These are phyloP conservation scores for Lipomyces starkeyi DNA, from an alignment of 805 yeast genomes.

Conservation along the genomic window DNA sequence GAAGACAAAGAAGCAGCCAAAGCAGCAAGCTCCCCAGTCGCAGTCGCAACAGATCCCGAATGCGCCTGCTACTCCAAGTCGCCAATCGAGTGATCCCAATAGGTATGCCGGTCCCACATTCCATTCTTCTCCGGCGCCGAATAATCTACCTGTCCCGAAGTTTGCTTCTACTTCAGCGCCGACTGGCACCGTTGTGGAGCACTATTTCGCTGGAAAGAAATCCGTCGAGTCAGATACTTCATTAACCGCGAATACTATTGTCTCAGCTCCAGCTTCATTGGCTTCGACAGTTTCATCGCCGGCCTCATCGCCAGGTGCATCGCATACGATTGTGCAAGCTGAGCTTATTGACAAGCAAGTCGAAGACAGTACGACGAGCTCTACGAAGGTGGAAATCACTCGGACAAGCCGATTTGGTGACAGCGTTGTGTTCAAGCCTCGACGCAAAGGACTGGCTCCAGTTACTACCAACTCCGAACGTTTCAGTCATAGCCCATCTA, in stretches of 20 bases:
- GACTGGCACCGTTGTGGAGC: conserved; percentile 18
- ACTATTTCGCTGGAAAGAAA: conserved; percentile 7
- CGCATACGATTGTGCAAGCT: background rate
- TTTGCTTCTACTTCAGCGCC: conserved; percentile 35
- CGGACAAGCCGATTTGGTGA: conserved; percentile 28
- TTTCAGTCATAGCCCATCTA: background rate
- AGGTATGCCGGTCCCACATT: conserved; percentile 42
- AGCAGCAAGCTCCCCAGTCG: conserved; percentile 5
- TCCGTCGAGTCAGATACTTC: conserved; percentile 8
- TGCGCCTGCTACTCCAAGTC: conserved; percentile 21
- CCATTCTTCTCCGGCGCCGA: conserved; percentile 42
- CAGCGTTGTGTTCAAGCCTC: conserved; percentile 31
- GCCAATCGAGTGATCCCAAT: conserved; percentile 12
- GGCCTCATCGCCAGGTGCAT: background rate
- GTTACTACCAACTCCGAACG: background rate
- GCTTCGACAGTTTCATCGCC: conserved; percentile 13
- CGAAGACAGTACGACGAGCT: background rate
- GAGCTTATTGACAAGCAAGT: background rate
- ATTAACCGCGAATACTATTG: background rate
- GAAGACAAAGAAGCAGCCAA: conserved; percentile 1
- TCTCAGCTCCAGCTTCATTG: conserved; percentile 11
- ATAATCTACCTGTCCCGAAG: conserved; percentile 40
- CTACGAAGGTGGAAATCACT: conserved; percentile 2
- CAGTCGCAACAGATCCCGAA: background rate
- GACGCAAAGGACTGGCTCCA: conserved; percentile 22